Conservation (phyloP, 148 eudicot genomes). For the Amaranthus palmeri region DNA sequence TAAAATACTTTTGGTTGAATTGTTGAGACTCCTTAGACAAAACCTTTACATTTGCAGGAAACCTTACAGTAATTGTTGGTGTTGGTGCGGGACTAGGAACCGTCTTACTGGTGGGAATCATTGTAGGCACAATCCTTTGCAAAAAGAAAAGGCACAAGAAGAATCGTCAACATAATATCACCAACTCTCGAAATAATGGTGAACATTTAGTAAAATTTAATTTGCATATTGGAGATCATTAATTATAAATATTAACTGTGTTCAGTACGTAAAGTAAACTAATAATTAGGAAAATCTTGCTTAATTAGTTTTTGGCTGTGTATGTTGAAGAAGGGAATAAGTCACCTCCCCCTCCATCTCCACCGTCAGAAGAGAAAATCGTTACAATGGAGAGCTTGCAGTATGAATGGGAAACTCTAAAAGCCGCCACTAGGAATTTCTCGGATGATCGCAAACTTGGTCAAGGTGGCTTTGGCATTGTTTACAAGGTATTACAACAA, state of each 20-base stretch:
- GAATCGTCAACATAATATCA: background rate
- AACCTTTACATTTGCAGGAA: conserved; percentile 1
- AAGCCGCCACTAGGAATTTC: conserved; percentile 26
- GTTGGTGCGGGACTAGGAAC: background rate
- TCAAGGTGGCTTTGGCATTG: conserved; percentile 26
- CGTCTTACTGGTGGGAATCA: background rate
- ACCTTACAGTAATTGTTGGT: conserved; percentile 1
- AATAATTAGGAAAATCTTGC: background rate
- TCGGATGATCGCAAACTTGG: conserved; percentile 22
- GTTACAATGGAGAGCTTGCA: conserved; percentile 19
- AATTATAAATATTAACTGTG: too few species aligned
- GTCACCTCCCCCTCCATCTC: background rate
- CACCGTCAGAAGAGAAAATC: background rate
- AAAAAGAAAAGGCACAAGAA: background rate
- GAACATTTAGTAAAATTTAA: background rate
- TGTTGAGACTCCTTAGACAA: too few species aligned
- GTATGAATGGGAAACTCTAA: conserved; percentile 14
- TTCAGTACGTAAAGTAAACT: too few species aligned
- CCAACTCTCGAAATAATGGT: background rate
- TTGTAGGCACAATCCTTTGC: background rate
- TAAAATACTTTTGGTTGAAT: too few species aligned
- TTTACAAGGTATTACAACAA: conserved; percentile 20
- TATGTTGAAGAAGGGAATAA: too few species aligned
- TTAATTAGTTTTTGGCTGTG: background rate
- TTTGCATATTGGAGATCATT: background rate